Conservation (phyloP, 345 rosid species). For the Eucalyptus rudis region DNA sequence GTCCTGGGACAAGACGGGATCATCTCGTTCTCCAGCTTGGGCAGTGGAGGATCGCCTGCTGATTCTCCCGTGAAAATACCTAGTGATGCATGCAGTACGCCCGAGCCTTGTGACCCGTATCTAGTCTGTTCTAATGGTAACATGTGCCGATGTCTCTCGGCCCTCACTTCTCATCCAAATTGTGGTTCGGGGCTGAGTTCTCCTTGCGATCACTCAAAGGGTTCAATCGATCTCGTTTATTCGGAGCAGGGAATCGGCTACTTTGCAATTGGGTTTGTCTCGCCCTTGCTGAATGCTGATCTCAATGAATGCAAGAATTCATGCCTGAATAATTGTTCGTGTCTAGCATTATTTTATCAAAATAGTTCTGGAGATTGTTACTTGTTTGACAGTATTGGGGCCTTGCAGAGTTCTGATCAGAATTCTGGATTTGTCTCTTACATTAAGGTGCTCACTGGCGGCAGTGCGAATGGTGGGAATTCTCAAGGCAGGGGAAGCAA, state of each 20-base stretch:
- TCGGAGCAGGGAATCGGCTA: constrained; percentile 43
- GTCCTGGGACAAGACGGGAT: constrained; percentile 55
- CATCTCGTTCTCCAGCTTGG: constrained; percentile 46
- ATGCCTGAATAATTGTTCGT: constrained; percentile 64
- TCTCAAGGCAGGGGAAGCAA: constrained; percentile 10
- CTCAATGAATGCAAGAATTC: constrained; percentile 53
- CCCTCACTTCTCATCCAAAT: constrained; percentile 12
- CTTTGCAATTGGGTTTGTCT: constrained; percentile 26
- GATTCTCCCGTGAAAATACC: constrained; percentile 44
- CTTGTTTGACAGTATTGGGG: constrained; percentile 54
- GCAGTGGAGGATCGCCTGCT: not conserved
- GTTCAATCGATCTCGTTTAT: constrained; percentile 31
- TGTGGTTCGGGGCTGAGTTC: constrained; percentile 42
- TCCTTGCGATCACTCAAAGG: constrained; percentile 31
- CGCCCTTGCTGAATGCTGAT: constrained; percentile 37
- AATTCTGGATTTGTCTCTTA: constrained; percentile 30
- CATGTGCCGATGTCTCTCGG: constrained; percentile 47
- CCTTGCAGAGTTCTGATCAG: constrained; percentile 23
- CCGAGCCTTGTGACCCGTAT: constrained; percentile 55
- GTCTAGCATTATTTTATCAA: constrained; percentile 64
- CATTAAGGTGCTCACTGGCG: constrained; percentile 32
- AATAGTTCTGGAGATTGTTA: constrained; percentile 57
- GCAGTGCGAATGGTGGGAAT: not conserved
- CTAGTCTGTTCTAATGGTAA: constrained; percentile 33
- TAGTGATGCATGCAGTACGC: constrained; percentile 42